Evolutionary conservation across 768 basidiomycete genomes (phyloP), one percentile per base, ranked within the genome.

Genomic region (Suillus luteus): DNA sequence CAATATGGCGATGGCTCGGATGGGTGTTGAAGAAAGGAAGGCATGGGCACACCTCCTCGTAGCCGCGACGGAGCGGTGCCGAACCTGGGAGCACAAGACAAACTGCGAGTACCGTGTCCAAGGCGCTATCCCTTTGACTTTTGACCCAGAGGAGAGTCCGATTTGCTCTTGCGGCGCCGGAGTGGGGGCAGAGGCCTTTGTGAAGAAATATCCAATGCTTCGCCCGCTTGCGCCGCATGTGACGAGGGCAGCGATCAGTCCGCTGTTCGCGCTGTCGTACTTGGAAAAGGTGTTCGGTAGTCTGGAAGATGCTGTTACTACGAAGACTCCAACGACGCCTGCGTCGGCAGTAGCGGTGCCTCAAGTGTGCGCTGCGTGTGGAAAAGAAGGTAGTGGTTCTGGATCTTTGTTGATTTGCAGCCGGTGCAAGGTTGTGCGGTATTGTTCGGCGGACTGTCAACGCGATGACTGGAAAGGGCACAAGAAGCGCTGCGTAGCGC

Each of bases 81-180:
- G 84, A 31, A 77, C 73, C 0, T 87, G 86, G 86, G 67, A 71
- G 10, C 86, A 88, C 68, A 67, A 63, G 17, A 41, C 69, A 2
- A 71, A 71, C 19, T 88, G 87, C 75, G 82, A 84, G 70, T 87
- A 86, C 68, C n/a, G 66, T 19, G 19, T 64, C 55, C 44, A 75
- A 62, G 57, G 66, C 7, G 46, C 15, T 17, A 72, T 84, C 24
- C 84, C 85, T 0, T 71, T 82, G 4, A 72, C 73, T 49, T 63
- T 67, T 11, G 77, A 81, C 38, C 72, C 78, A 17, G 74, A 75
- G 2, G 70, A 72, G 40, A 69, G 68, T 10, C 84, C 85, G 0
- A 70, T 86, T 24, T 89, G 87, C 65, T 76, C 75, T 3, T 88
- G 87, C 55, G 86, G 86, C 2, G 70, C 72, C 43, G 85, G 85